A percentile compares a stretch with the other conserved stretches of the same genome.
These are phyloP conservation scores for Rhododendron mucronatum DNA, from an alignment of 148 eudicot species.

Conservation along the genomic window DNA sequence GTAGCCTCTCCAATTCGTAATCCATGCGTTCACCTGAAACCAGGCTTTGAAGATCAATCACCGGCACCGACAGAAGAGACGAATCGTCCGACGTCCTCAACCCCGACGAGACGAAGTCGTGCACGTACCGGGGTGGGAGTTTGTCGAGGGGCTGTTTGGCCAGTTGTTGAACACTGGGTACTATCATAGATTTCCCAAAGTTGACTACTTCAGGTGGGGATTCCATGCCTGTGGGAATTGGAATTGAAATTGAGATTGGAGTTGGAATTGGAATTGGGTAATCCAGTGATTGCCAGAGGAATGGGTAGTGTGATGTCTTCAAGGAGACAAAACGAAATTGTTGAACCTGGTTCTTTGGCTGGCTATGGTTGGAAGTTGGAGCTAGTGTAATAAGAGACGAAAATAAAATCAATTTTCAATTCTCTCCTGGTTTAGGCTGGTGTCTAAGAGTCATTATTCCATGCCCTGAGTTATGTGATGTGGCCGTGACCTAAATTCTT, in stretches of 20 bases:
- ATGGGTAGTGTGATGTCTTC: no score
- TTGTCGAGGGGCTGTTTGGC: conserved; percentile 26
- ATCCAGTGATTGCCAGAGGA: neutral
- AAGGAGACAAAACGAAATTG: no score
- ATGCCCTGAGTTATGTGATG: no score
- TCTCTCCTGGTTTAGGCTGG: no score
- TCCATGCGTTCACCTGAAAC: conserved; percentile 6
- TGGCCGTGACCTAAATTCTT: no score
- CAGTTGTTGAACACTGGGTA: conserved; percentile 58
- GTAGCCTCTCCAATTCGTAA: conserved; percentile 33
- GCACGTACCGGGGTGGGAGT: conserved; percentile 45
- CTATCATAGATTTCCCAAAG: conserved; percentile 44
- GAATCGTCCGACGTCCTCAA: neutral
- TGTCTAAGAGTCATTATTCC: no score
- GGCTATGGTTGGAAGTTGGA: no score
- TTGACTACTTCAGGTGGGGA: conserved; percentile 19
- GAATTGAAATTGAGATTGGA: neutral
- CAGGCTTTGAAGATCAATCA: conserved; percentile 33
- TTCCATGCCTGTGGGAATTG: neutral
- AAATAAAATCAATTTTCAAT: no score
- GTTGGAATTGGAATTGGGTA: neutral
- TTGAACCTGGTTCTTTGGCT: no score
- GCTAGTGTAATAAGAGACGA: no score
- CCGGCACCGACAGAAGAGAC: conserved; percentile 23
- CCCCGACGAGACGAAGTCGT: neutral